Conservation (phyloP, 345 rosid species). For the Clarkia xantiana region DNA sequence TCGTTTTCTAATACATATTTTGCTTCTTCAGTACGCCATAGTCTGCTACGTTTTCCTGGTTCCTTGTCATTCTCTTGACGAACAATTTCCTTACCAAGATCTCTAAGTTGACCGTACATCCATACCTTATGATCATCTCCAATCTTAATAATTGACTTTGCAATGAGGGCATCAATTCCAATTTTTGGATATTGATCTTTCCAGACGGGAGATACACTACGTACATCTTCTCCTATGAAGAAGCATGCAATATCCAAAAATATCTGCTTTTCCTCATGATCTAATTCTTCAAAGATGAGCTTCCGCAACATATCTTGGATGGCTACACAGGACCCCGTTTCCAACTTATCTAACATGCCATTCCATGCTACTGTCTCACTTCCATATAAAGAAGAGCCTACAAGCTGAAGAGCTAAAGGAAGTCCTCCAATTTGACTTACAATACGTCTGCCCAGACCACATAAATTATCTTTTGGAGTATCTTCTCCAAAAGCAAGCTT, state of each 20-base stretch:
- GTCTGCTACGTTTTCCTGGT: not conserved
- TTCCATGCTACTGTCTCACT: too few species aligned
- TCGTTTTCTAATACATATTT: too few species aligned
- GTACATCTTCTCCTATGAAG: constrained; percentile 1
- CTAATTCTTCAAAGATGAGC: not conserved
- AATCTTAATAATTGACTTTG: not conserved
- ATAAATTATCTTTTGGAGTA: too few species aligned
- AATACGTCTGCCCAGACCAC: too few species aligned
- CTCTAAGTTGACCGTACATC: constrained; percentile 6
- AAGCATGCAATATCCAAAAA: constrained; percentile 8
- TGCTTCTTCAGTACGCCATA: constrained; percentile 1
- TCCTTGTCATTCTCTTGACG: rapidly evolving
- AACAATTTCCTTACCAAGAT: constrained; percentile 4
- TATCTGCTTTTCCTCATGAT: not conserved
- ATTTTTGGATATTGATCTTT: not conserved
- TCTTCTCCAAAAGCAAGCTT: too few species aligned
- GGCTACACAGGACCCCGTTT: not conserved
- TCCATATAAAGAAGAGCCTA: too few species aligned
- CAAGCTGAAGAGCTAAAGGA: too few species aligned
- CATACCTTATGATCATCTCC: not conserved
- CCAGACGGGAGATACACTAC: not conserved
- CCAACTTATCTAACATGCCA: not conserved
- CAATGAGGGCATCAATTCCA: not conserved
- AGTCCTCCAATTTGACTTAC: too few species aligned
- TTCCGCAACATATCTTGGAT: not conserved